Evolutionary conservation across 257 asterid species (phyloP).

Genomic region (Penstemon barbatus): DNA sequence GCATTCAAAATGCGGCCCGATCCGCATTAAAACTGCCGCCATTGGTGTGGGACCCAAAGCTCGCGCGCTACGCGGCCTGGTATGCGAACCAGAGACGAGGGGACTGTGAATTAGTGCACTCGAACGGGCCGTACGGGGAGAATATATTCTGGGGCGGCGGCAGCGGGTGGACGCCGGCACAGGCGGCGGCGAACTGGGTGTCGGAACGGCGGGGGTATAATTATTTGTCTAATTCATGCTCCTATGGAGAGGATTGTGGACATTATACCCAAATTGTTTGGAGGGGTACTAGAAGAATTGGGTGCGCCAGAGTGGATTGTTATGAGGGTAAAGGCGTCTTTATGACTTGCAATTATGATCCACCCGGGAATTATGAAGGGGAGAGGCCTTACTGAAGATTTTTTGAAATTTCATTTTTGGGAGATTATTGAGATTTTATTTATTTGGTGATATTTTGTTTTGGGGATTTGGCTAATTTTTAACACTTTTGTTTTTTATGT

Average conservation of each 20-base stretch:
- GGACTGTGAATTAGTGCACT: constrained; percentile 30
- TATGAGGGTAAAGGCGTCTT: constrained; percentile 32
- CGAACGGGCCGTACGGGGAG: constrained; percentile 32
- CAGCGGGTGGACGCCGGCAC: constrained; percentile 23
- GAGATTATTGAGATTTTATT: constrained; percentile 5
- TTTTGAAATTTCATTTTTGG: constrained; percentile 2
- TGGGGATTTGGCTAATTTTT: not conserved
- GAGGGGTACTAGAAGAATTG: constrained; percentile 32
- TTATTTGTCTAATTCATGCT: constrained; percentile 32
- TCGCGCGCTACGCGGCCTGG: constrained; percentile 21
- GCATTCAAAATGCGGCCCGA: constrained; percentile 31
- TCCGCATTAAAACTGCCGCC: constrained; percentile 24
- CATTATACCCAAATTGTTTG: constrained; percentile 48
- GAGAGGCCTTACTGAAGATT: constrained; percentile 32
- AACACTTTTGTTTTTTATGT: no score
- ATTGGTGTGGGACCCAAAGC: constrained; percentile 20
- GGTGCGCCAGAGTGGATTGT: constrained; percentile 42
- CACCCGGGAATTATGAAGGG: constrained; percentile 39
- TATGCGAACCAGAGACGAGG: constrained; percentile 26
- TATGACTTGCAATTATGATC: constrained; percentile 41
- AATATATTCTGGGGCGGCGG: constrained; percentile 37
- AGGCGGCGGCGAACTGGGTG: constrained; percentile 31
- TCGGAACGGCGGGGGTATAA: constrained; percentile 26
- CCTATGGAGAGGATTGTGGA: constrained; percentile 32
- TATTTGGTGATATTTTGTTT: not conserved